A percentile compares a stretch with the other conserved stretches of the same genome.
Conservation (phyloP, 2,329 filamentous ascomycete genomes). For the Bertia moriformis region DNA sequence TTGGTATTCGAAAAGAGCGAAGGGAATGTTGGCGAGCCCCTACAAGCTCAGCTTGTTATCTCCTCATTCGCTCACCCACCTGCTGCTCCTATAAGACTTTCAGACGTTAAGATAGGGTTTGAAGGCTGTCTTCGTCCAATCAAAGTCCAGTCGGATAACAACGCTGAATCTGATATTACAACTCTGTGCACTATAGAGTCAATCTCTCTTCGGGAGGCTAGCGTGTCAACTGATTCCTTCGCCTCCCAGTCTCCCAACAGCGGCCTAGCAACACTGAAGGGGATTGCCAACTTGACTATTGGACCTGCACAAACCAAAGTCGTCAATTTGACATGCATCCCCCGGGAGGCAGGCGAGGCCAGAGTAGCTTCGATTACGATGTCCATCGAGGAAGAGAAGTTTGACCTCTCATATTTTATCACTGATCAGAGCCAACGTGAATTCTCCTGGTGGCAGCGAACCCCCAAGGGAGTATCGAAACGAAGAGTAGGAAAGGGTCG, state of each 20-base stretch:
- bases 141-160: constrained; percentile 15
- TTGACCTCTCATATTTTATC: constrained; percentile 31
- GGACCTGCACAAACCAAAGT: constrained; percentile 30
- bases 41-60: constrained; percentile 38
- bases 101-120: constrained; percentile 32
- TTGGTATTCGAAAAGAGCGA: constrained; percentile 36
- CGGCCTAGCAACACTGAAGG: constrained; percentile 21
- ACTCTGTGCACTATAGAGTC: constrained; percentile 6
- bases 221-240: not conserved
- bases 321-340: constrained; percentile 31
- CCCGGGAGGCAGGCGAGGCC: constrained; percentile 40
- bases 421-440: constrained; percentile 16
- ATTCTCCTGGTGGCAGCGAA: constrained; percentile 23
- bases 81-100: constrained; percentile 28
- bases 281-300: constrained; percentile 30
- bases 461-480: constrained; percentile 13
- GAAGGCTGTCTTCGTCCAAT: constrained; percentile 29
- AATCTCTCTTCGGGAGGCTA: constrained; percentile 1
- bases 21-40: constrained; percentile 42
- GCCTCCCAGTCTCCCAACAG: constrained; percentile 15
- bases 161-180: constrained; percentile 8
- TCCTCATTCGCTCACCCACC: constrained; percentile 26
- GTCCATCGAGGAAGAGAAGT: constrained; percentile 29
- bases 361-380: constrained; percentile 31
- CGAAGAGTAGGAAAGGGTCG: constrained; percentile 24